Base-by-base conservation (phyloP, 352 stramenopile genomes). In the Globisporangium ultimum region DNA sequence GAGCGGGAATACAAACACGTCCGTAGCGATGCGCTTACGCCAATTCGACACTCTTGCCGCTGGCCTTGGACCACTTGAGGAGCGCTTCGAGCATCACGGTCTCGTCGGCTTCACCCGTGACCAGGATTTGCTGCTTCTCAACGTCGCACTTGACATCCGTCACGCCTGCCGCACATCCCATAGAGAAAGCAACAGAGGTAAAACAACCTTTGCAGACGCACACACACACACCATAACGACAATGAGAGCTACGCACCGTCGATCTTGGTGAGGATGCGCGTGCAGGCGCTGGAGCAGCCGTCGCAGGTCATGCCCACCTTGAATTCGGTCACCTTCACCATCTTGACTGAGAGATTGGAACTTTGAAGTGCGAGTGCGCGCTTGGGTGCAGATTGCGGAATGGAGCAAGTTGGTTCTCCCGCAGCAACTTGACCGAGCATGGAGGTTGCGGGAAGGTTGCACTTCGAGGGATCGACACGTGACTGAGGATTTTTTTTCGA, bases 251-350 rank as follows among this genome's bases (percentile, higher is more conserved):
- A 72, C 70, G 63, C 63, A 91, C 84, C 87, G 55, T 89, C 78
- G 60, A 96, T 93, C 80, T 96, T 95, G 67, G 43, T 88, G 50
- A 96, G 84, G 65, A 97, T 97, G 68, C 87, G 85, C 60, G 86
- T 93, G 79, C 86, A 88, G 63, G 88, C 87, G 68, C 72, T 89
- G 55, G 84, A 94, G 82, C 87, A 97, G 72, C 86, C 88, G 34
- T 93, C 85, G 78, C 88, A 96, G 42, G 84, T 93, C 87, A 95
- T 95, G 67, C 85, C 84, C 57, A 95, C 87, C 72, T 92, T 94
- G 75, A 96, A 96, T 56, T 93, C 84, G n/a, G 80, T 91, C 58
- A 81, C 72, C 46, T 81, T 80, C 28, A 71, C 47, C 80, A 89
- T 92, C 28, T 49, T 70, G 50, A 46, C 15, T 13, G 22, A 7